Percentiles rank a stretch among this genome's conserved stretches.
phyloP scores from a whole-genome alignment of 1,284 basidiomycete species.

The Bothia castanella region DNA sequence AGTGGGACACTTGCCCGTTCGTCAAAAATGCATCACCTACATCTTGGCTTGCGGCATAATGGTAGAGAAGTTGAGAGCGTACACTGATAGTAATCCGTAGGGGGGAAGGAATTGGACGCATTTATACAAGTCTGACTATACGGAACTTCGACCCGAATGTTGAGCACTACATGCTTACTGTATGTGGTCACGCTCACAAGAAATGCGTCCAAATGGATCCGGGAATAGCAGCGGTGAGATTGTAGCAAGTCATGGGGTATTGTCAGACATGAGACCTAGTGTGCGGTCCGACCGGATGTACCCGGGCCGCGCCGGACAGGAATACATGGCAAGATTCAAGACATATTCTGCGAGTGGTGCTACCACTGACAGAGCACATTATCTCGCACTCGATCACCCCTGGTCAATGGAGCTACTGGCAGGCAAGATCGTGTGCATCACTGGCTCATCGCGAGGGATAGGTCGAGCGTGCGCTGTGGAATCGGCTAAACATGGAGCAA shows the following conservation, averaged over 20 bases:
- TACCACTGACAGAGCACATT: no score
- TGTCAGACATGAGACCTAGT: slow-evolving; percentile 3
- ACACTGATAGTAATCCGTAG: no score
- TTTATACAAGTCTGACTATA: slow-evolving; percentile 10
- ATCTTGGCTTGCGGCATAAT: slow-evolving; percentile 45
- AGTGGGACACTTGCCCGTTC: neutral
- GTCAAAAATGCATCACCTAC: slow-evolving; percentile 29
- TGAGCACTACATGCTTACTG: neutral
- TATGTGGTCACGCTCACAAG: slow-evolving; percentile 16
- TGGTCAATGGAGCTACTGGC: slow-evolving; percentile 49
- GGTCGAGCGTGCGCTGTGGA: slow-evolving; percentile 70
- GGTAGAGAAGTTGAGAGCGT: neutral
- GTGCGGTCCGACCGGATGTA: no score
- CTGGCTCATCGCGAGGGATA: slow-evolving; percentile 78
- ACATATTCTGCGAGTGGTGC: neutral
- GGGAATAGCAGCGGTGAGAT: slow-evolving; percentile 18
- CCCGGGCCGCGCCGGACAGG: neutral
- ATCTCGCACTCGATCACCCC: no score
- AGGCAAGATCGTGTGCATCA: slow-evolving; percentile 68
- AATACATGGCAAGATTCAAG: no score
- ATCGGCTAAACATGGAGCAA: slow-evolving; percentile 63
- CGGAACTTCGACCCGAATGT: slow-evolving; percentile 4
- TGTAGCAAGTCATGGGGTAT: slow-evolving; percentile 19
- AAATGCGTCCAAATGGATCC: slow-evolving; percentile 1
- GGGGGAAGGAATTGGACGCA: neutral